Evolutionary conservation across 2,329 filamentous ascomycete species (phyloP).

Genomic region (Huntiella savannae): DNA sequence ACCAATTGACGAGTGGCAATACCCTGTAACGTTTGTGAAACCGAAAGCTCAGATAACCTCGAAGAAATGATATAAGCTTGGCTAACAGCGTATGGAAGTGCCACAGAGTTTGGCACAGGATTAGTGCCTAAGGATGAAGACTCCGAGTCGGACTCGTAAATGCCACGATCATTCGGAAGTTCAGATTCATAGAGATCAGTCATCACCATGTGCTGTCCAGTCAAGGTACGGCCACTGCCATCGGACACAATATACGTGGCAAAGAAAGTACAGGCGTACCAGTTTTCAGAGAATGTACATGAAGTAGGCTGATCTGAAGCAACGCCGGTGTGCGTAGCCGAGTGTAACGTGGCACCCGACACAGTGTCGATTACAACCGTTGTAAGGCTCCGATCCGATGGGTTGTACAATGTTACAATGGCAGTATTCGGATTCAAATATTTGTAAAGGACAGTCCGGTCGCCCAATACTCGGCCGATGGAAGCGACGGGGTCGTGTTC

Average conservation of each 20-base stretch:
- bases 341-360: constrained; percentile 62
- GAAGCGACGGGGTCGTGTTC: constrained; percentile 77
- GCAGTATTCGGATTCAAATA: constrained; percentile 80
- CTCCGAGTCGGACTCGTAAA: constrained; percentile 48
- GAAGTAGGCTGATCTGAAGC: constrained; percentile 56
- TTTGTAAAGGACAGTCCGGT: constrained; percentile 91
- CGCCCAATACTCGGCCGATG: constrained; percentile 80
- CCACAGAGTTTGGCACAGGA: constrained; percentile 31
- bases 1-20: constrained; percentile 72
- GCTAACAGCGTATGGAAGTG: constrained; percentile 55
- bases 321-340: constrained; percentile 50
- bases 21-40: constrained; percentile 80
- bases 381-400: constrained; percentile 38
- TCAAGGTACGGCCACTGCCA: constrained; percentile 33
- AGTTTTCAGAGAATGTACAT: constrained; percentile 78
- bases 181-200: constrained; percentile 83
- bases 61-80: constrained; percentile 68
- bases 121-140: constrained; percentile 60
- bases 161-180: constrained; percentile 64
- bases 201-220: constrained; percentile 71
- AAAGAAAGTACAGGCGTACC: constrained; percentile 75
- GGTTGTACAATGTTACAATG: constrained; percentile 50
- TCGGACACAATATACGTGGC: constrained; percentile 39
- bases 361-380: constrained; percentile 73
- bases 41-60: constrained; percentile 58